Percentiles rank a stretch among this genome's conserved stretches.
Conservation (phyloP, 1,139 yeast species). For the Pichia cactophila region DNA sequence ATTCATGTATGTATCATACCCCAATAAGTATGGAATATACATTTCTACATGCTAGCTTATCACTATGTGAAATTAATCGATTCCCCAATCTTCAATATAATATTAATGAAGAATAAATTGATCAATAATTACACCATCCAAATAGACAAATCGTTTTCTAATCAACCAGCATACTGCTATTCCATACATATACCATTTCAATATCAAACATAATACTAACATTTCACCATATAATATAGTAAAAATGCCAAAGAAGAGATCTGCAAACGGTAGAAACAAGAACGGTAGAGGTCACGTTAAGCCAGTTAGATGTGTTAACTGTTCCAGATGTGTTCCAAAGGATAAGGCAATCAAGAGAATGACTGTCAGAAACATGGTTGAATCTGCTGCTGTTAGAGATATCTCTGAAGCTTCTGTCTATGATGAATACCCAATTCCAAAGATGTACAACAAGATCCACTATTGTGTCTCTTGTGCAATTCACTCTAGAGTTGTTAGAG, state of each 20-base stretch:
- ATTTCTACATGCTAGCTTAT: no score
- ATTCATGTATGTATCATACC: neutral
- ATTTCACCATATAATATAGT: neutral
- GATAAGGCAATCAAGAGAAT: conserved; percentile 99
- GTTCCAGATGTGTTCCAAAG: conserved; percentile 99
- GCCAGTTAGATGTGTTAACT: conserved; percentile 99
- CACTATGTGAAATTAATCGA: no score
- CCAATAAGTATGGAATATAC: neutral
- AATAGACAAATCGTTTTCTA: no score
- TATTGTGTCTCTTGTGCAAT: conserved; percentile 99
- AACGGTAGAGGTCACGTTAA: conserved; percentile 99
- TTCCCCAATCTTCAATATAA: no score
- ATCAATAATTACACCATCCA: neutral
- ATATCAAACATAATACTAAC: neutral
- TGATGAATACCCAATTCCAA: conserved; percentile 98
- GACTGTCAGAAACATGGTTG: conserved; percentile 99
- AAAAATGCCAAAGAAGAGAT: conserved; percentile 99
- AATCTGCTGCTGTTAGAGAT: conserved; percentile 99
- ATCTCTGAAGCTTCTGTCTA: conserved; percentile 99
- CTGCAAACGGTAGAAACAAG: conserved; percentile 99
- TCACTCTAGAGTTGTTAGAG: conserved; percentile 99
- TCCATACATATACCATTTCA: no score
- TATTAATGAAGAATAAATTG: neutral
- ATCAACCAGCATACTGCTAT: no score
- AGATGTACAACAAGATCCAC: conserved; percentile 99